Conservation (phyloP, 192 early-diverging fungal genomes). For the Backusella macrospora region DNA sequence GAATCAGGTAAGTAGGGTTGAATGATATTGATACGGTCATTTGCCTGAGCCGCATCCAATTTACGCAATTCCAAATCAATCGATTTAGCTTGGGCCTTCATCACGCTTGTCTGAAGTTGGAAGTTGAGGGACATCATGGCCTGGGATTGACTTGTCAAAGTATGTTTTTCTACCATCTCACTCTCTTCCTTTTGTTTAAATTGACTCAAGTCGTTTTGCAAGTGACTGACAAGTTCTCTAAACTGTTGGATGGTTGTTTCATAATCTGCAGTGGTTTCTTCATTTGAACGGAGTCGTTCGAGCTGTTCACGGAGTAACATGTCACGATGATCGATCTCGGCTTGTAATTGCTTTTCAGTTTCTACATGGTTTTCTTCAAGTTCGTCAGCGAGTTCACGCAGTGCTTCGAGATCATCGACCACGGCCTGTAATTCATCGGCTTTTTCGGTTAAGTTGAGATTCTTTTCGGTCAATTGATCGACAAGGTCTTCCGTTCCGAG, state of each 20-base stretch:
- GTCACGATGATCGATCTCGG: slow-evolving; percentile 81
- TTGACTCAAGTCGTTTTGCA: slow-evolving; percentile 75
- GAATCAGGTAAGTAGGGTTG: slow-evolving; percentile 82
- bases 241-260: slow-evolving; percentile 85
- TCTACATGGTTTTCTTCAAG: slow-evolving; percentile 91
- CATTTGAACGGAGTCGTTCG: slow-evolving; percentile 59
- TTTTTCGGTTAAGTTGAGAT: slow-evolving; percentile 77
- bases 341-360: slow-evolving; percentile 81
- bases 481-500: slow-evolving; percentile 83
- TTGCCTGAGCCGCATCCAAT: slow-evolving; percentile 84
- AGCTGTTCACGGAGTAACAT: slow-evolving; percentile 63
- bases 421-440: slow-evolving; percentile 74
- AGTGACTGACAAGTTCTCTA: slow-evolving; percentile 75
- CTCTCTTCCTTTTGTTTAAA: slow-evolving; percentile 66
- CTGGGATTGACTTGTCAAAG: slow-evolving; percentile 69
- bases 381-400: slow-evolving; percentile 89
- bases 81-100: slow-evolving; percentile 86
- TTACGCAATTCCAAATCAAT: slow-evolving; percentile 89
- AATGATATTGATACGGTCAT: slow-evolving; percentile 63
- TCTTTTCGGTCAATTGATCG: slow-evolving; percentile 80
- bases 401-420: slow-evolving; percentile 86
- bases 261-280: slow-evolving; percentile 84
- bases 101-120: slow-evolving; percentile 75
- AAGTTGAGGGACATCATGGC: slow-evolving; percentile 81
- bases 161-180: slow-evolving; percentile 54